These are phyloP conservation scores for Cylindrotheca fusiformis DNA, from an alignment of 108 stramenopile species.

Conservation along the genomic window DNA sequence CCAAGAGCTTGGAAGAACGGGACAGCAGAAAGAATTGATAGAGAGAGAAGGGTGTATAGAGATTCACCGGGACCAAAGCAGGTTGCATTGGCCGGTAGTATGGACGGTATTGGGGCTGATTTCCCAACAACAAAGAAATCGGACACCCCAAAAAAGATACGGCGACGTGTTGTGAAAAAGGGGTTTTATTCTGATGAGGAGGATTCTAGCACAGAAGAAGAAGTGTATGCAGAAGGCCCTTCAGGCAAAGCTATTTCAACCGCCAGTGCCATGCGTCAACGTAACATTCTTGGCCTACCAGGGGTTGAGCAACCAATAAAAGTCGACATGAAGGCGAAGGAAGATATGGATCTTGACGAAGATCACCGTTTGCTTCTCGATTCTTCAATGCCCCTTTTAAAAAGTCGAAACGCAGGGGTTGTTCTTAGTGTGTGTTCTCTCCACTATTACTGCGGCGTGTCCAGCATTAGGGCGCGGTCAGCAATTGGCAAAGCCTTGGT, in stretches of 20 bases:
- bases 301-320: constrained; percentile 11
- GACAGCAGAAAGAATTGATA: constrained; percentile 78
- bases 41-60: constrained; percentile 55
- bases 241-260: constrained; percentile 13
- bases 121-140: no score
- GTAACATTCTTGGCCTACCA: constrained; percentile 23
- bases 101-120: background rate
- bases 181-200: constrained; percentile 98
- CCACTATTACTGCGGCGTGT: constrained; percentile 93
- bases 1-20: constrained; percentile 62
- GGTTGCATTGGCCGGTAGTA: background rate
- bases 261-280: constrained; percentile 29
- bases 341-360: constrained; percentile 80
- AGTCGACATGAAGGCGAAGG: constrained; percentile 42
- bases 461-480: constrained; percentile 68
- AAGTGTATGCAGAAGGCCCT: constrained; percentile 37
- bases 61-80: background rate
- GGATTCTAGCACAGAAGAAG: constrained; percentile 90
- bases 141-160: constrained; percentile 5
- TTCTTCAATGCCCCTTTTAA: constrained; percentile 88
- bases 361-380: constrained; percentile 90
- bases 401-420: constrained; percentile 92
- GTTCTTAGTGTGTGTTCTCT: constrained; percentile 93
- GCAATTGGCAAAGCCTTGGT: constrained; percentile 94
- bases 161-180: constrained; percentile 82